phyloP scores from a whole-genome alignment of 306 rosid species.

The Leucaena leucocephala region DNA sequence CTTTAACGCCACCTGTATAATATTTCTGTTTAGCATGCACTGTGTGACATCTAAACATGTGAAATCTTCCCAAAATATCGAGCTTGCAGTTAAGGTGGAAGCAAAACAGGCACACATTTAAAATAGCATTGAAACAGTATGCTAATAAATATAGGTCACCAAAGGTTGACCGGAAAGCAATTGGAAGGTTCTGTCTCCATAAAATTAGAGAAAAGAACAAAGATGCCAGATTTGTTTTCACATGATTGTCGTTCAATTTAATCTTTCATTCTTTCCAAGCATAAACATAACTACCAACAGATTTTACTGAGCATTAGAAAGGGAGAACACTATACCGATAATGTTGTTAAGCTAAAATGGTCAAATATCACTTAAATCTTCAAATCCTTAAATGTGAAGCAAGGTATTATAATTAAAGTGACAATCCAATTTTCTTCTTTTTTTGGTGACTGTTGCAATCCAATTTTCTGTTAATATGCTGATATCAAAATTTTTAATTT shows the following conservation, averaged over 20 bases:
- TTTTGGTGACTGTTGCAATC: not conserved
- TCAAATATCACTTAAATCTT: too few species aligned
- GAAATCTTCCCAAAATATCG: constrained; percentile 84
- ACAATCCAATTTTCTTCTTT: too few species aligned
- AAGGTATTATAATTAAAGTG: not conserved
- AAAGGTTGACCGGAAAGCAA: not conserved
- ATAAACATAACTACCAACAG: too few species aligned
- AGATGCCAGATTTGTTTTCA: constrained; percentile 1
- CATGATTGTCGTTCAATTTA: not conserved
- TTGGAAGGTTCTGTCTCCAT: too few species aligned
- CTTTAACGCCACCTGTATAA: constrained; percentile 58
- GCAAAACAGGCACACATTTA: constrained; percentile 28
- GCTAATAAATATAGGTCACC: not conserved
- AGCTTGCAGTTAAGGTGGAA: constrained; percentile 68
- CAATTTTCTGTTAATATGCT: not conserved
- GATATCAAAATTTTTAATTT: not conserved
- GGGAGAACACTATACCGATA: not conserved
- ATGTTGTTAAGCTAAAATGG: not conserved
- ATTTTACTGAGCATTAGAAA: not conserved
- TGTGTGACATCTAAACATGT: constrained; percentile 88
- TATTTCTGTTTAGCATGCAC: constrained; percentile 70
- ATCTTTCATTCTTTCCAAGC: too few species aligned
- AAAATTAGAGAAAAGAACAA: not conserved
- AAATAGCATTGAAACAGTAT: constrained; percentile 21
- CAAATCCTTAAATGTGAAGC: not conserved